These are phyloP conservation scores for Nicotiana benthamiana DNA, from an alignment of 257 asterid species.

Conservation along the genomic window DNA sequence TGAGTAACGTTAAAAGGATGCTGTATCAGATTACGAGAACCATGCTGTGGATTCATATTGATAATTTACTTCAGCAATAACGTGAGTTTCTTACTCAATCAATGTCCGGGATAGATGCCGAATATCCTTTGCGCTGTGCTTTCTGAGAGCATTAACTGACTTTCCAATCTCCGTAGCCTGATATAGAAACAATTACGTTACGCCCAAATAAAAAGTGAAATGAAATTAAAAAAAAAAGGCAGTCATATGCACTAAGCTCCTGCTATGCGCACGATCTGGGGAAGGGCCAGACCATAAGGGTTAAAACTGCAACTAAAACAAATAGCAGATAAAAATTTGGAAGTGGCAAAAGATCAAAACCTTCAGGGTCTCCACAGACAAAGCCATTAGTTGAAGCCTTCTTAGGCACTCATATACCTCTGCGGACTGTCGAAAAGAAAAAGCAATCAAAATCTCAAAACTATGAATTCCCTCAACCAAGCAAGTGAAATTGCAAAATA, in stretches of 20 bases:
- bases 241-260: no score
- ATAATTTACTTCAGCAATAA: neutral
- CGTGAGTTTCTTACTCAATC: constrained; percentile 31
- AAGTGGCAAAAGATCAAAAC: constrained; percentile 25
- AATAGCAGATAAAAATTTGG: neutral
- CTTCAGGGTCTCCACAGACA: constrained; percentile 75
- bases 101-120: constrained; percentile 33
- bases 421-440: neutral
- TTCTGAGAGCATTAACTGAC: constrained; percentile 42
- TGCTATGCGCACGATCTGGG: no score
- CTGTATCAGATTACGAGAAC: neutral
- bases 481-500: neutral
- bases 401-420: constrained; percentile 55
- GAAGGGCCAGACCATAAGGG: no score
- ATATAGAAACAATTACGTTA: constrained; percentile 11
- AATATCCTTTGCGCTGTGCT: constrained; percentile 44
- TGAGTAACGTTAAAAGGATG: neutral
- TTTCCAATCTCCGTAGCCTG: constrained; percentile 59
- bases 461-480: constrained; percentile 4
- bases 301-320: neutral
- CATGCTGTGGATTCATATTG: neutral
- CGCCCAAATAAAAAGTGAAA: neutral
- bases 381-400: constrained; percentile 69
- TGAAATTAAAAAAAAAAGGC: neutral
- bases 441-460: constrained; percentile 12